Evolutionary conservation across 768 basidiomycete species (phyloP).

Genomic region (Collybiopsis luxurians): DNA sequence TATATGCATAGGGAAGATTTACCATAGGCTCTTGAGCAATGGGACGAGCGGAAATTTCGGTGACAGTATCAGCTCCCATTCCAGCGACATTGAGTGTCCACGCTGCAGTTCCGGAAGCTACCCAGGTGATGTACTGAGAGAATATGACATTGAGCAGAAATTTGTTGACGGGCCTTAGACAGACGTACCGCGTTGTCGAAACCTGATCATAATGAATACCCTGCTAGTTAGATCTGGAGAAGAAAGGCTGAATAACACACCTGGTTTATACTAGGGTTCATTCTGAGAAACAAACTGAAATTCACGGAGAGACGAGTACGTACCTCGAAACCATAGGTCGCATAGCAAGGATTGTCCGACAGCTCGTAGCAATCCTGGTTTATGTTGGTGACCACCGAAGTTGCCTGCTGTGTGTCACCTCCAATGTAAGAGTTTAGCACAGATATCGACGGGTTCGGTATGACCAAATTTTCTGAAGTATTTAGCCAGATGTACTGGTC

Average conservation of each 20-base stretch:
- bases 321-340: constrained; percentile 82
- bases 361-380: constrained; percentile 69
- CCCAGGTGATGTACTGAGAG: constrained; percentile 61
- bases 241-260: too few relatives aligned
- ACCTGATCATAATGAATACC: neutral
- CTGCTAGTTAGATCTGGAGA: constrained; percentile 30
- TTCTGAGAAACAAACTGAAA: too few relatives aligned
- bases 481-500: constrained; percentile 69
- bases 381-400: constrained; percentile 68
- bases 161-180: neutral
- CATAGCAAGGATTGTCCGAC: constrained; percentile 54
- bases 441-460: constrained; percentile 53
- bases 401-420: constrained; percentile 72
- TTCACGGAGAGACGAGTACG: too few relatives aligned
- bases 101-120: constrained; percentile 48
- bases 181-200: constrained; percentile 40
- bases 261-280: constrained; percentile 44
- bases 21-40: constrained; percentile 73
- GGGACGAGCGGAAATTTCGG: constrained; percentile 47
- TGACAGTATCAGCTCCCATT: constrained; percentile 43
- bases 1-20: constrained; percentile 11
- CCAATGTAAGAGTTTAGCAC: constrained; percentile 65
- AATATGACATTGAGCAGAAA: constrained; percentile 14
- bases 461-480: constrained; percentile 53
- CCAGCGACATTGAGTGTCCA: constrained; percentile 62